Evolutionary conservation across 2,329 filamentous ascomycete species (phyloP), one percentile per base, ranked within the genome.

Genomic region (Elsinoe batatas): DNA sequence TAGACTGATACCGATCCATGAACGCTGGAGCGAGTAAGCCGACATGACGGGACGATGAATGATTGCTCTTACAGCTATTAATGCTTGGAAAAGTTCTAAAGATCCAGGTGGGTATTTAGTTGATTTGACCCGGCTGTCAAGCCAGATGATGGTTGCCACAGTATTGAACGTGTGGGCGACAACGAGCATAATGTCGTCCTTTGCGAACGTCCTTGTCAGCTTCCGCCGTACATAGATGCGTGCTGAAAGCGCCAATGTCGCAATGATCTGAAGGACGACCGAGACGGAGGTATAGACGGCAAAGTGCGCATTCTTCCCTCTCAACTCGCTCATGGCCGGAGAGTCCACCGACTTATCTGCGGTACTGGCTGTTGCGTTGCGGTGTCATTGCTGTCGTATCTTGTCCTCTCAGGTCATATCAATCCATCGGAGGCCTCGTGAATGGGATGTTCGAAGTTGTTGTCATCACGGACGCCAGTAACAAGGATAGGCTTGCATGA

Each of bases 121-220:
- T 3, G 32, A 38, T 26, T 38, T 36, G 33, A 38, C 47, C 33
- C 35, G 32, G 17, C 12, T 51, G 10, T 26, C 26, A 18, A 55
- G 32, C 53, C 53, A 55, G 6, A 55, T 38, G 10, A n/a, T 22
- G 15, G 3, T 36, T 15, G 53, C 53, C 13, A 22, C 20, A 30
- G 36, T 47, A 18, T 43, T 55, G 13, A 22, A 5, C 15, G 20
- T 6, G n/a, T 55, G 53, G 7, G 53, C 32, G 26, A 55, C 36
- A 6, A 37, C 15, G 12, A 55, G 38, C 5, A 40, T 40, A 18
- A 3, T 42, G 51, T 54, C 51, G 26, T 54, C 51, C 12, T 40
- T 38, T 20, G 51, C 51, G 7, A 54, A 13, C 3, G 20, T 54
- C 35, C 17, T 38, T n/a, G 51, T 54, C 36, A 54, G 42, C n/a